A percentile compares a stretch with the other conserved stretches of the same genome.
Conservation (phyloP, 768 basidiomycete genomes). For the Pluteus cervinus region DNA sequence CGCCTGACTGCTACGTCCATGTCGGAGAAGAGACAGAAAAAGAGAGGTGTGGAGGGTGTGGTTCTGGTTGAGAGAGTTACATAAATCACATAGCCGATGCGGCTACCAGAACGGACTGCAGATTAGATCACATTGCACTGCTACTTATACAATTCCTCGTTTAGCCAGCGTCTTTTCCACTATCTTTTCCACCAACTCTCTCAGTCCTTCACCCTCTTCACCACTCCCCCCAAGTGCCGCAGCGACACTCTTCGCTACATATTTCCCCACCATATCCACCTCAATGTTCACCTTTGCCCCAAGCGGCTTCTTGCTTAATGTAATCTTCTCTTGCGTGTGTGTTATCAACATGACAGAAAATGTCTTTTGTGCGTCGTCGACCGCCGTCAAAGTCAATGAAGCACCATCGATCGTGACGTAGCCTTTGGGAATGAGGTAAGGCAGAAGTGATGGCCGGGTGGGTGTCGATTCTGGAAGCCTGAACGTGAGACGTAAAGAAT, state of each 20-base stretch:
- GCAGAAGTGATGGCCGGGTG: conserved; percentile 57
- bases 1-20: no score
- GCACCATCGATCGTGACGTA: conserved; percentile 93
- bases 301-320: conserved; percentile 64
- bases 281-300: conserved; percentile 92
- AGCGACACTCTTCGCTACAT: conserved; percentile 77
- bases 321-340: conserved; percentile 88
- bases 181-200: conserved; percentile 46
- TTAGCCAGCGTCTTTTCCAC: conserved; percentile 49
- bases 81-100: no score
- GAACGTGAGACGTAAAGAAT: conserved; percentile 83
- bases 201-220: conserved; percentile 38
- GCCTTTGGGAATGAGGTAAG: conserved; percentile 89
- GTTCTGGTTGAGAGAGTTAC: no score
- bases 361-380: conserved; percentile 51
- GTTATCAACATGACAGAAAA: conserved; percentile 95
- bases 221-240: conserved; percentile 58
- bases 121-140: no score
- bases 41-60: no score
- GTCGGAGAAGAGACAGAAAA: no score
- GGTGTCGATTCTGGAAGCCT: conserved; percentile 58
- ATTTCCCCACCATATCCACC: conserved; percentile 92
- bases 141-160: conserved; percentile 26
- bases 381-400: conserved; percentile 84
- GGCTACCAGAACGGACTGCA: no score